These are phyloP conservation scores for Hemisphaericaspora xylofermentans DNA, from an alignment of 1,139 yeast genomes.

Conservation along the genomic window DNA sequence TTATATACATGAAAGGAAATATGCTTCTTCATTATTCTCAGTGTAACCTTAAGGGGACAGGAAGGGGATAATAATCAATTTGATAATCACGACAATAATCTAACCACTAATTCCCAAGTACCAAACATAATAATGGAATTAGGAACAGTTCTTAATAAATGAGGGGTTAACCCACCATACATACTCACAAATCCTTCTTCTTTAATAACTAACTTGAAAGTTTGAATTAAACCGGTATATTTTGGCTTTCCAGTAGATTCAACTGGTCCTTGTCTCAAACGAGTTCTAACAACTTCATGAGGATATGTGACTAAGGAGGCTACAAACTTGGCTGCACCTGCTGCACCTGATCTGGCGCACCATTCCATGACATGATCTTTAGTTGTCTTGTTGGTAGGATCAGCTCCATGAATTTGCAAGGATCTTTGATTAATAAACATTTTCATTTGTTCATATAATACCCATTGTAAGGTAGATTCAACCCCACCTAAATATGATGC, in stretches of 20 bases:
- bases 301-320: conserved; percentile 95
- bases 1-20: conserved; percentile 8
- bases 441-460: conserved; percentile 93
- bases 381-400: conserved; percentile 46
- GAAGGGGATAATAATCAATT: not conserved
- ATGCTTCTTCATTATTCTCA: not conserved
- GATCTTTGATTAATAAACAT: conserved; percentile 61
- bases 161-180: conserved; percentile 98
- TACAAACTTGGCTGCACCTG: conserved; percentile 91
- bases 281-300: conserved; percentile 94
- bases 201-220: conserved; percentile 75
- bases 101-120: conserved; percentile 93
- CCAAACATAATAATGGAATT: conserved; percentile 99
- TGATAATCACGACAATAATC: conserved; percentile 47
- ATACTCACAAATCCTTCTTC: conserved; percentile 92
- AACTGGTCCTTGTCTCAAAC: conserved; percentile 90
- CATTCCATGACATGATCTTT: conserved; percentile 77
- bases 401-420: conserved; percentile 43
- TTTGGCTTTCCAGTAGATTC: conserved; percentile 74
- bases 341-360: conserved; percentile 97
- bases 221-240: conserved; percentile 86
- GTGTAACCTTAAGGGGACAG: conserved; percentile 2
- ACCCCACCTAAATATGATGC: conserved; percentile 94
- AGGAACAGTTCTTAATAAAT: conserved; percentile 93
- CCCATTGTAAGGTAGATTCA: conserved; percentile 96